Conservation (phyloP, 257 asterid species). For the Salvia splendens region DNA sequence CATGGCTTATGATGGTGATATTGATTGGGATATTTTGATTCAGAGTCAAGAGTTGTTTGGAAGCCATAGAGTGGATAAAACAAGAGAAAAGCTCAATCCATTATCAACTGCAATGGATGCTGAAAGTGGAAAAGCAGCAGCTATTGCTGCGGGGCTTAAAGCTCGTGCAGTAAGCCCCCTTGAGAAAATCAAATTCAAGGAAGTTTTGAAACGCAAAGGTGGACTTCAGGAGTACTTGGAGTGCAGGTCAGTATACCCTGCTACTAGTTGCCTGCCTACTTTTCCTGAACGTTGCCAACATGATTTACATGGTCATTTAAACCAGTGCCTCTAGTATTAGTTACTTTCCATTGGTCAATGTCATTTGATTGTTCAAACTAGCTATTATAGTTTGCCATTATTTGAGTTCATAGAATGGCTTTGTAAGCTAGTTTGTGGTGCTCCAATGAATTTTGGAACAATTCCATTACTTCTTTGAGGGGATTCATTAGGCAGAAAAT, state of each 20-base stretch:
- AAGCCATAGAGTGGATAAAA: conserved; percentile 57
- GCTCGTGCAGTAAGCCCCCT: conserved; percentile 85
- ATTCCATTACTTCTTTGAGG: conserved; percentile 18
- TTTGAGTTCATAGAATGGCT: conserved; percentile 22
- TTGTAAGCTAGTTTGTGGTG: conserved; percentile 14
- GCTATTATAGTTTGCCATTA: conserved; percentile 13
- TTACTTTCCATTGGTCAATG: conserved; percentile 21
- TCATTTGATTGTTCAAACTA: conserved; percentile 23
- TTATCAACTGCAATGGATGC: conserved; percentile 47
- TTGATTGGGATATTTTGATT: conserved; percentile 83
- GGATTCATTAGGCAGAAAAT: conserved; percentile 18
- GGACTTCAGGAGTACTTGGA: conserved; percentile 92
- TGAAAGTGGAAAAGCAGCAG: conserved; percentile 79
- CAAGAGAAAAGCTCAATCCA: conserved; percentile 52
- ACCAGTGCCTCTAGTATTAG: conserved; percentile 15
- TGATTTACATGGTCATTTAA: conserved; percentile 22
- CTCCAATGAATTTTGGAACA: conserved; percentile 21
- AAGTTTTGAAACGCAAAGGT: conserved; percentile 86
- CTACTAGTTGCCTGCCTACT: conserved; percentile 27
- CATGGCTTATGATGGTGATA: conserved; percentile 99
- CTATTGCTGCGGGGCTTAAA: conserved; percentile 81
- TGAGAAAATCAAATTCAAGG: conserved; percentile 89
- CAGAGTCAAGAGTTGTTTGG: conserved; percentile 70
- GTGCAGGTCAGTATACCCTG: conserved; percentile 72
- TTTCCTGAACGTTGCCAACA: conserved; percentile 28